Base-by-base conservation (phyloP, 2,329 filamentous ascomycete genomes). In the Penicillium digitatum region DNA sequence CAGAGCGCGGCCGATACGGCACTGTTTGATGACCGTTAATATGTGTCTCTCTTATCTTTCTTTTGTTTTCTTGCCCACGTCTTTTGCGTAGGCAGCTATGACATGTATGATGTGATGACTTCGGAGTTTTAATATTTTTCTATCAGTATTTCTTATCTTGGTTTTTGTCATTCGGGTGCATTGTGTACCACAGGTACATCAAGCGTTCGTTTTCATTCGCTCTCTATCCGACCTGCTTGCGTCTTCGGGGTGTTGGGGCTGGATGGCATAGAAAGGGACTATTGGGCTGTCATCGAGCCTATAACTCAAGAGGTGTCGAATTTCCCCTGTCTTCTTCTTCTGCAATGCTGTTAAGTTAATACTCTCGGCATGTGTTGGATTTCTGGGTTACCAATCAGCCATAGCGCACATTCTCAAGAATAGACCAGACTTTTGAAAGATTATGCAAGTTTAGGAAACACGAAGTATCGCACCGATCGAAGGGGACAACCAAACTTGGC, bases 1-100 rank as follows among this genome's bases (percentile, higher is more conserved):
- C 61, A 5, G 69, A 66, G 11, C 58, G 60, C 2, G 64, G 63
- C 40, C 65, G 63, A 59, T 74, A 74, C 51, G 72, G 72, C 16
- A 64, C 69, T 51, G 66, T 74, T 55, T 74, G 49, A 68, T 52
- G 3, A 6, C 26, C 20, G 14, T 49, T 34, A 40, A 55, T 39
- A 42, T 34, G 26, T 24, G 16, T 11, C 16, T 43, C 14, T 40
- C 24, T 44, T 50, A 3, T 37, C 40, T 43, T 22, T 44, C n/a
- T 24, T 8, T 39, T 46, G 24, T 31, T 39, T 39, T 48, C 31
- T 31, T 32, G 26, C 27, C 31, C 46, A 20, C 27, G 9, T 26
- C 18, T 37, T 11, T 40, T 22, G 35, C 51, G 31, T 29, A 39
- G 46, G 40, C 32, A 42, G 22, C 20, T 35, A 55, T 31, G 38